phyloP scores from a whole-genome alignment of 495 filamentous ascomycete genomes.

The Aspergillus asperescens region DNA sequence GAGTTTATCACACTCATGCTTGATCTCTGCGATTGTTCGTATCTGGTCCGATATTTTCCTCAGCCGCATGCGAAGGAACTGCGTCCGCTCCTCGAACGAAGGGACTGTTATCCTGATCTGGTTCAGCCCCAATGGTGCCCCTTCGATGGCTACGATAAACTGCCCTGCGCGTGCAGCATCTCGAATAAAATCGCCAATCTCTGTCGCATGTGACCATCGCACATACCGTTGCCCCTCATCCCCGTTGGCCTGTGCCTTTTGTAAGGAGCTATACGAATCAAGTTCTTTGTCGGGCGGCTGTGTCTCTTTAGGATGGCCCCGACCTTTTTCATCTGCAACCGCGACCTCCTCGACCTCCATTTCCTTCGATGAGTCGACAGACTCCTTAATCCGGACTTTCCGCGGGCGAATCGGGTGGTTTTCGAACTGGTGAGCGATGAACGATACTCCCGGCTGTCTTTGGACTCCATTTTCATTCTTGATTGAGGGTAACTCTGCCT shows the following conservation, averaged over 20 bases:
- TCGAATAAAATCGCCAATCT: constrained; percentile 92
- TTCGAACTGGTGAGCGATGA: constrained; percentile 70
- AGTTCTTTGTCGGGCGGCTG: constrained; percentile 17
- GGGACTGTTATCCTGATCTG: constrained; percentile 79
- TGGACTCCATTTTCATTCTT: constrained; percentile 50
- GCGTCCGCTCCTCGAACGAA: constrained; percentile 81
- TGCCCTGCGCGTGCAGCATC: constrained; percentile 79
- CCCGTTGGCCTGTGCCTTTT: constrained; percentile 20
- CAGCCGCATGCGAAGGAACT: constrained; percentile 73
- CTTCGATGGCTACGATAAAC: constrained; percentile 81
- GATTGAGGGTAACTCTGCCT: constrained; percentile 79
- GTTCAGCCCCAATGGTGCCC: constrained; percentile 46
- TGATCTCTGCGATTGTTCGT: constrained; percentile 61
- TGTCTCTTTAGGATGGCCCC: not conserved
- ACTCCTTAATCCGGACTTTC: constrained; percentile 44
- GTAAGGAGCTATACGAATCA: constrained; percentile 35
- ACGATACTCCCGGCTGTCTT: constrained; percentile 69
- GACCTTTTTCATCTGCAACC: constrained; percentile 25
- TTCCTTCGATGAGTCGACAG: not conserved
- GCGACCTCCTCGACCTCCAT: constrained; percentile 7
- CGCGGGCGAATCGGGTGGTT: constrained; percentile 49
- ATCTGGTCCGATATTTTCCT: constrained; percentile 66
- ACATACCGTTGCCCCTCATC: constrained; percentile 53
- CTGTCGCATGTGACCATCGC: constrained; percentile 85
- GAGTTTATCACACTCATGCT: constrained; percentile 72